Evolutionary conservation across 2,329 filamentous ascomycete genomes (phyloP), one percentile per base, ranked within the genome.

Genomic region (Colletotrichum destructivum): DNA sequence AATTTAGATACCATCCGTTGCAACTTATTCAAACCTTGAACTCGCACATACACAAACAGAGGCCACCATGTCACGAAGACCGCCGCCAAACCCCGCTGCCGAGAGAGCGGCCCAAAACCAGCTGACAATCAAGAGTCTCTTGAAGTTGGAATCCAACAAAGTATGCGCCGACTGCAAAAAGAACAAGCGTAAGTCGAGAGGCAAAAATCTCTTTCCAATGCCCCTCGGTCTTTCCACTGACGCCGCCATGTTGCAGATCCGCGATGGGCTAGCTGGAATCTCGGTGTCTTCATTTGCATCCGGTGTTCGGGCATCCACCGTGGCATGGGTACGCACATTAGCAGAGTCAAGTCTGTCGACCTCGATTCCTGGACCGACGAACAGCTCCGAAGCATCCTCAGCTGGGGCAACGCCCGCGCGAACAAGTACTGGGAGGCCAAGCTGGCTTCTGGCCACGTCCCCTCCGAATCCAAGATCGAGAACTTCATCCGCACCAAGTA

Each of bases 361-460:
- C 90, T 99, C 75, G 96, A 99, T 82, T 92, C 96, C 35, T 99
- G 96, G 96, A 99, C 96, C 74, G 96, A 99, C 82, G 96, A 99
- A 83, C 96, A 99, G 85, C 87, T 98, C 72, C 92, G 96, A 82
- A 98, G 94, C 82, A 92, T 99, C 75, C 83, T 99, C 74, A 94
- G 90, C 86, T 99, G 96, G 97, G 96, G 96, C 72, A 99, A 99
- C 82, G 90, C 93, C 67, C 92, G 95, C 82, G 96, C 96, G 68
- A 99, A 99, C 86, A 98, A 97, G 87, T 98, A 98, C 82, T 99
- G 96, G 96, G 97, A 99, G 84, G 90, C 94, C 74, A 99, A 98
- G 85, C 85, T 99, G 78, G 95, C 96, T 2, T 85, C 92, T 16
- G 95, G 95, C 71, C 96, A 99, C 83, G 91, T 96, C 57, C 96